Evolutionary conservation across 2,329 filamentous ascomycete species (phyloP), one percentile per base, ranked within the genome.

Genomic region (Xylariales sp.): DNA sequence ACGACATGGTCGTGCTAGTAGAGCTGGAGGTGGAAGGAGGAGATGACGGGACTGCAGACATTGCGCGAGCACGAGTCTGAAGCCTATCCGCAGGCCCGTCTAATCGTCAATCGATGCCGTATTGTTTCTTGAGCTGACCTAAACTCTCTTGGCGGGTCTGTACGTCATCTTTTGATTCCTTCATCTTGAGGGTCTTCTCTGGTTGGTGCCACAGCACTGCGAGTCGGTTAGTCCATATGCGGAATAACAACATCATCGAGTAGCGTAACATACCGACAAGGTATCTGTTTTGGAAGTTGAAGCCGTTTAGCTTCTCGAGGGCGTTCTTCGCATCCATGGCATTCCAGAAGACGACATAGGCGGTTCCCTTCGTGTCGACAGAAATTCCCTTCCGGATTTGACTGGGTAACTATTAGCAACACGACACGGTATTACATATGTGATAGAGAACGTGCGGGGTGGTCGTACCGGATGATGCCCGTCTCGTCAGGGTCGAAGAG

Each of bases 211-310:
- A 89, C 77, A 89, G 81, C 74, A 89, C 87, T 89, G 30, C 36
- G 64, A 18, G 28, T 32, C 39, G 54, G 59, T 69, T 63, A 72
- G 69, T 41, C 30, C 28, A 28, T 49, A 23, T 45, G 32, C 49
- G 23, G 64, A 43, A 16, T n/a, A 58, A 62, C 28, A 58, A 61
- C 23, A 56, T 64, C 55, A 41, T 54, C 62, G 43, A 53, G 43
- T 54, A 45, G 62, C 57, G 45, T 59, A 48, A 89, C 93, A 70
- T 89, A 97, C 93, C 94, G 78, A 99, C 96, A 76, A 99, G 93
- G 83, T 99, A 99, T 81, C 96, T 92, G 84, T 95, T 97, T 86
- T 99, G 96, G 83, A 99, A 99, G 86, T 99, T 99, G 90, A 97
- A 99, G 80, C 96, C 96, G 86, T 99, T 99, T 81, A 99, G 87